phyloP scores from a whole-genome alignment of 345 rosid genomes.

The Arabidopsis suecica region DNA sequence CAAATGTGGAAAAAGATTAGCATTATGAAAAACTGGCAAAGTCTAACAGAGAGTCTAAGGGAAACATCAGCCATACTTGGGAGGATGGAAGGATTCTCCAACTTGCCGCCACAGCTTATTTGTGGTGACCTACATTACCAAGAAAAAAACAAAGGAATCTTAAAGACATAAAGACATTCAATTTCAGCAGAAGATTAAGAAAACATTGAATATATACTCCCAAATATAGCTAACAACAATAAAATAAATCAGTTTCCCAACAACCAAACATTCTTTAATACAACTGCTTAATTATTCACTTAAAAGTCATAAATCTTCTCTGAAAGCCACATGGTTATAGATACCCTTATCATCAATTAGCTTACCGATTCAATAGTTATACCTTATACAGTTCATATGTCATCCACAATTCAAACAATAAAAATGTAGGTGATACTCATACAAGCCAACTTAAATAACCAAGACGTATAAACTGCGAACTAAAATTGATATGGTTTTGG shows the following conservation, averaged over 20 bases:
- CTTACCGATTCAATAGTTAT: background rate
- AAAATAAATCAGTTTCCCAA: slow-evolving; percentile 21
- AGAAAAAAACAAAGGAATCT: slow-evolving; percentile 26
- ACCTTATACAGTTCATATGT: slow-evolving; percentile 26
- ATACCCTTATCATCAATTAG: slow-evolving; percentile 9
- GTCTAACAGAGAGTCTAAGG: slow-evolving; percentile 21
- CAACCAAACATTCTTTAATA: slow-evolving; percentile 26
- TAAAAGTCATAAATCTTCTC: background rate
- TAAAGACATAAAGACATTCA: slow-evolving; percentile 22
- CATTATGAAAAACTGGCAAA: slow-evolving; percentile 16
- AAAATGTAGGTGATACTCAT: background rate
- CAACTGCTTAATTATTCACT: slow-evolving; percentile 10
- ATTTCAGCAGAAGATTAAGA: slow-evolving; percentile 21
- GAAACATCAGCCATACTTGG: slow-evolving; percentile 63
- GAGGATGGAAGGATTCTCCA: slow-evolving; percentile 93
- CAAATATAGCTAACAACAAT: slow-evolving; percentile 3
- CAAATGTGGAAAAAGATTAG: slow-evolving; percentile 20
- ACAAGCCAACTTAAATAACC: slow-evolving; percentile 18
- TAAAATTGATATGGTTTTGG: slow-evolving; percentile 27
- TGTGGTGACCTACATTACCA: slow-evolving; percentile 70
- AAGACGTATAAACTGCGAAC: slow-evolving; percentile 14
- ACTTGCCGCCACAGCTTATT: slow-evolving; percentile 85
- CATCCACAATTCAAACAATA: slow-evolving; percentile 14
- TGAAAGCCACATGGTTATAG: slow-evolving; percentile 18
- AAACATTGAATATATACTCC: slow-evolving; percentile 1